Evolutionary conservation across 768 basidiomycete genomes (phyloP), one percentile per base, ranked within the genome.

Genomic region (Kondoa subrosea): DNA sequence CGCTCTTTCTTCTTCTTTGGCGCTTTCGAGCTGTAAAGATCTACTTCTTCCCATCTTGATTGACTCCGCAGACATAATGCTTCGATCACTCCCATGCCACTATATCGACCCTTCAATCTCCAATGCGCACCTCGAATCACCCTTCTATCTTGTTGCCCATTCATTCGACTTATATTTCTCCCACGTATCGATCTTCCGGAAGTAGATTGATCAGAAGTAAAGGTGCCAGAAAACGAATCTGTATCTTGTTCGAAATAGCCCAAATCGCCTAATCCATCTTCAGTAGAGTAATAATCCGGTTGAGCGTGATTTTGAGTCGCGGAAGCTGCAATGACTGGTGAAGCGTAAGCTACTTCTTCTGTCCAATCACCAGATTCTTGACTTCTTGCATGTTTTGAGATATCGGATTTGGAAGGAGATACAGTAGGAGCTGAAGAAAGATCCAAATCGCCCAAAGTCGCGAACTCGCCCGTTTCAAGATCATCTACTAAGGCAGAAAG

Each of bases 401-500:
- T 8, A 8, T 50, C 40, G 12, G 40, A 8, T 50, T 50, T 8
- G 21, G 40, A 50, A 50, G 40, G 8, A 50, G 40, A 50, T 8
- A 21, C 21, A 8, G 8, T 8, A 21, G 40, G 40, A 50, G 40
- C 12, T 50, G 40, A 8, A 50, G 21, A 8, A 21, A 50, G 40
- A n/a, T n/a, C n/a, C n/a, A n/a, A n/a, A 57, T 72, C 70, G 15
- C 68, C 69, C 26, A 73, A 29, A 2, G 66, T 4, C 1, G 69
- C 73, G 67, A 73, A 87, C 71, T 93, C 91, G 2, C 91, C 89
- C 64, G 79, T 84, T 79, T 97, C 93, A 26, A 99, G 77, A 62
- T 96, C 91, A 31, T 97, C 93, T 0, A 84, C 91, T 73, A 97
- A 96, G 66, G 80, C 81, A 2, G 90, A 85, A 64, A 97, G 78